Evolutionary conservation across 805 yeast genomes (phyloP).

Genomic region (Myxozyma kluyveri): DNA sequence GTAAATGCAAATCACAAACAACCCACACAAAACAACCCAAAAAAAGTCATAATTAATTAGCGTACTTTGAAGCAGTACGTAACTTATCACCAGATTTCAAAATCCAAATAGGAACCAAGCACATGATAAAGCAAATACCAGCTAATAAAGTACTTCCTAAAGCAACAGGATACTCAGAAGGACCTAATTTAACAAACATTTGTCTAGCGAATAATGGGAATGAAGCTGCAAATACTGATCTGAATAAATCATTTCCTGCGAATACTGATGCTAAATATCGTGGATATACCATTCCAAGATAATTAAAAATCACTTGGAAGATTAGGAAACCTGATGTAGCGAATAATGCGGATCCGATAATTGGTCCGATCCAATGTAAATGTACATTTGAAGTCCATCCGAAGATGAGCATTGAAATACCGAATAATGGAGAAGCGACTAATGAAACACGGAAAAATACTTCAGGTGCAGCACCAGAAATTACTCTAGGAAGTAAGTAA

Average conservation of each 20-base stretch:
- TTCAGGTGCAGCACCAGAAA: conserved; percentile 18
- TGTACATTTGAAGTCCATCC: conserved; percentile 49
- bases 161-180: conserved; percentile 49
- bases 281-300: conserved; percentile 50
- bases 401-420: conserved; percentile 47
- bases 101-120: conserved; percentile 49
- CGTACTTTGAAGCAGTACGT: conserved; percentile 40
- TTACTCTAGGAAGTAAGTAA: neutral
- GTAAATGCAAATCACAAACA: no score
- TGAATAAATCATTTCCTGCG: conserved; percentile 54
- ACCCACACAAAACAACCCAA: no score
- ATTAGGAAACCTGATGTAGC: conserved; percentile 44
- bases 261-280: conserved; percentile 56
- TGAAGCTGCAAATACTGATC: conserved; percentile 54
- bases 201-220: conserved; percentile 65
- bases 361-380: conserved; percentile 52
- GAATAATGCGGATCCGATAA: conserved; percentile 46
- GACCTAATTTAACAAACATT: conserved; percentile 51
- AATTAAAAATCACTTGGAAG: conserved; percentile 54
- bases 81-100: conserved; percentile 37
- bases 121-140: conserved; percentile 45
- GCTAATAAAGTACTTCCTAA: conserved; percentile 58
- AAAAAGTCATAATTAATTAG: no score
- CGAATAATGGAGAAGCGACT: conserved; percentile 36
- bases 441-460: conserved; percentile 9